Evolutionary conservation across 2,329 filamentous ascomycete genomes (phyloP), one percentile per base, ranked within the genome.

Genomic region (Fusarium agapanthi): DNA sequence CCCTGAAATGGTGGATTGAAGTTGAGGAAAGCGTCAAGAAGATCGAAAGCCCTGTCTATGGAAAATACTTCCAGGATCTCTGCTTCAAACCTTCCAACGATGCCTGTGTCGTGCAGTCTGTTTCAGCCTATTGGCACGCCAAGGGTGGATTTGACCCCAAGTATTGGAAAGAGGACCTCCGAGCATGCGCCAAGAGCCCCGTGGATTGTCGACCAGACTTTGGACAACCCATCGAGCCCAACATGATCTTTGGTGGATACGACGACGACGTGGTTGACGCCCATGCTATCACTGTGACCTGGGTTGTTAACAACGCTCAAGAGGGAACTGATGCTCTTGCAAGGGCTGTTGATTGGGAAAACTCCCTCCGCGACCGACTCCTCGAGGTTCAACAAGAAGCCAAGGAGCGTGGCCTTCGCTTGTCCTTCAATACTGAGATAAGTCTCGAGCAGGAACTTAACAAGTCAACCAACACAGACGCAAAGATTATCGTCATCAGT

Each of bases 381-480:
- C 85, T 95, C 26, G 88, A 90, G n/a, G 90, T 95, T 3, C 94
- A 97, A 80, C 84, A 88, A 20, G 95, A 99, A 82, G 97, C 96
- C 13, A 82, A 82, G 7, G 86, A 91, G 26, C 90, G 93, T 53
- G 95, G 95, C 2, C 87, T 99, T 15, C 89, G 96, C 26, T 84
- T 99, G 40, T 98, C 95, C 13, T 99, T 98, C 86, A 97, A 91
- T 55, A 97, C 96, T 0, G 96, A 99, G 83, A 93, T 95, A 81
- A 98, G 95, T 81, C 85, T 99, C 69, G 95, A 98, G 80, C 89
- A 98, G 80, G 96, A 99, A 79, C 87, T 99, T 65, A 99, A 98
- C 85, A 97, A 98, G 83, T 97, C 95, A 41, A 98, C 95, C 55
- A 99, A 99, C 81, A 98, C 96, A 0, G 96, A 99, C 81, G 97